Conservation (phyloP, 2,329 filamentous ascomycete species). For the Phaeoacremonium minimum region DNA sequence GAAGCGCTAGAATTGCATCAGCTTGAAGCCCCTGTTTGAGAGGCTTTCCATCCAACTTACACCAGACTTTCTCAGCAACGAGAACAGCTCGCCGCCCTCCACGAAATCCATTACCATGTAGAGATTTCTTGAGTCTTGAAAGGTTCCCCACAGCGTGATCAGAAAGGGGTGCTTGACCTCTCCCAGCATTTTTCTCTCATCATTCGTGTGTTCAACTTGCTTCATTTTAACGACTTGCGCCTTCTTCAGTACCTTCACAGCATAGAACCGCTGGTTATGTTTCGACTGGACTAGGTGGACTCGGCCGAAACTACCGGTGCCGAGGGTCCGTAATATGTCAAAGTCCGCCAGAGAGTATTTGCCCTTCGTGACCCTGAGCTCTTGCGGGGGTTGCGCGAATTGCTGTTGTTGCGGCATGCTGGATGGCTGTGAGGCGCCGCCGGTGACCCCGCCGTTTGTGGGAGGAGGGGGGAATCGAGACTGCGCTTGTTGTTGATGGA, state of each 20-base stretch:
- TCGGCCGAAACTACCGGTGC: constrained; percentile 93
- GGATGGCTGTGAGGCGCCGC: constrained; percentile 14
- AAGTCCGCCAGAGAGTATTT: constrained; percentile 96
- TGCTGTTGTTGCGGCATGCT: constrained; percentile 32
- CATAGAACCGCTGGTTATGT: constrained; percentile 97
- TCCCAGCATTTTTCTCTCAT: constrained; percentile 92
- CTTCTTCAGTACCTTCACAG: constrained; percentile 98
- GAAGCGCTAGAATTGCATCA: constrained; percentile 70
- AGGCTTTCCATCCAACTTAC: too few species aligned
- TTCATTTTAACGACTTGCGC: constrained; percentile 99
- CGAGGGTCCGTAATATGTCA: constrained; percentile 81
- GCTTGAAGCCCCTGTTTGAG: too few species aligned
- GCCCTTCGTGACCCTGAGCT: constrained; percentile 77
- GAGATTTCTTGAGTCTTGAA: constrained; percentile 89
- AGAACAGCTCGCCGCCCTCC: constrained; percentile 96
- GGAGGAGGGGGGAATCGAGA: constrained; percentile 14
- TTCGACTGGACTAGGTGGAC: constrained; percentile 96
- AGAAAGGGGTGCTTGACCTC: constrained; percentile 97
- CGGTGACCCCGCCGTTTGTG: constrained; percentile 19
- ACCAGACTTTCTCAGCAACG: constrained; percentile 89
- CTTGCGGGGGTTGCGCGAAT: constrained; percentile 18
- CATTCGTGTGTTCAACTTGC: constrained; percentile 98
- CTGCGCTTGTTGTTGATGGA: constrained; percentile 19
- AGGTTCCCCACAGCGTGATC: constrained; percentile 97
- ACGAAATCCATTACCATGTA: constrained; percentile 99